phyloP scores from a whole-genome alignment of 306 rosid species.

The Ceratonia siliqua region DNA sequence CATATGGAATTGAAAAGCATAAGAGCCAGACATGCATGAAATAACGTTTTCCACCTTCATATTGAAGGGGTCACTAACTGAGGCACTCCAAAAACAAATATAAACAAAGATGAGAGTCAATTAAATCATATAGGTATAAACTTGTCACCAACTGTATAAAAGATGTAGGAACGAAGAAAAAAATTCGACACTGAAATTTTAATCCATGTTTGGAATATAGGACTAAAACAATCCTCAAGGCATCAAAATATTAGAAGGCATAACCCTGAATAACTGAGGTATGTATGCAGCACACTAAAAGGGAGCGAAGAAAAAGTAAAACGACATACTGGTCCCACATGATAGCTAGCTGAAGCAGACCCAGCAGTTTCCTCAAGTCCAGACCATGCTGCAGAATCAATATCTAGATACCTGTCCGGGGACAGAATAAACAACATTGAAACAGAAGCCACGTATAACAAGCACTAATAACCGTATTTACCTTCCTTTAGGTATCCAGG shows the following conservation, averaged over 20 bases:
- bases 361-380: slow-evolving; percentile 91
- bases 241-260: slow-evolving; percentile 4
- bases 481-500: no score
- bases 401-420: slow-evolving; percentile 60
- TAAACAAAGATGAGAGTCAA: neutral
- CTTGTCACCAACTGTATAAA: neutral
- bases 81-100: neutral
- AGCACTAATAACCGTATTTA: no score
- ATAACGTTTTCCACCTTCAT: neutral
- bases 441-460: neutral
- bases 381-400: slow-evolving; percentile 78
- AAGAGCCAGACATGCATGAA: neutral
- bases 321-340: slow-evolving; percentile 81
- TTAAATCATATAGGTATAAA: neutral
- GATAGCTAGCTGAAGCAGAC: slow-evolving; percentile 60
- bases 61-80: neutral
- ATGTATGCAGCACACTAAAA: neutral
- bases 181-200: neutral
- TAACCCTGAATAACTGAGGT: neutral
- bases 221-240: neutral
- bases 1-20: neutral
- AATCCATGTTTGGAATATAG: neutral
- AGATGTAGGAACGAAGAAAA: neutral
- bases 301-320: neutral
- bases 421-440: neutral